Percentiles rank a stretch among this genome's conserved stretches.
Evolutionary conservation across 2,329 filamentous ascomycete species (phyloP).

Genomic region (Trichophyton simii): DNA sequence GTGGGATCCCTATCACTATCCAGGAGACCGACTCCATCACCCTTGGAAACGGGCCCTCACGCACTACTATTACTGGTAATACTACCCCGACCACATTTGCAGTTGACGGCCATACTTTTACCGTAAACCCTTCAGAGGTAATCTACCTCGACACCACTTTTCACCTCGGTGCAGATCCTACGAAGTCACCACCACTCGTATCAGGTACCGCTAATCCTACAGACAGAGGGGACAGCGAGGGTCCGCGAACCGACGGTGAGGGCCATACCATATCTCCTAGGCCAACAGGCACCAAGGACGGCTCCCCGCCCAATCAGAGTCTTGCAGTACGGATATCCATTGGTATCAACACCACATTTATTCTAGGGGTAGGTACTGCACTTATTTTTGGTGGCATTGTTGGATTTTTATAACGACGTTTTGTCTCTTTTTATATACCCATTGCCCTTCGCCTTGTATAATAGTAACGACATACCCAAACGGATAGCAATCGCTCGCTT

Average conservation of each 20-base stretch:
- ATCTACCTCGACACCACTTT: conserved; percentile 7
- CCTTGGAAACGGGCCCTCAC: conserved; percentile 2
- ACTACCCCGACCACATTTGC: conserved; percentile 6
- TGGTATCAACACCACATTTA: background rate
- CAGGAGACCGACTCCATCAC: background rate
- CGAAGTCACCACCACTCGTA: background rate
- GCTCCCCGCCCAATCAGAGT: background rate
- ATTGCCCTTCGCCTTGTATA: background rate
- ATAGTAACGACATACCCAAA: background rate
- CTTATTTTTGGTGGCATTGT: background rate
- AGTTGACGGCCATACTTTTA: conserved; percentile 5
- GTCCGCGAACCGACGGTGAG: background rate
- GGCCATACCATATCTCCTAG: background rate
- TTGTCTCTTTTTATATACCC: background rate
- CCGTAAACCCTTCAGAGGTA: conserved; percentile 9
- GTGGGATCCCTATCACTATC: conserved; percentile 7
- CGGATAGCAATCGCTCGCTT: background rate
- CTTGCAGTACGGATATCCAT: background rate
- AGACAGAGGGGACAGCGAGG: background rate
- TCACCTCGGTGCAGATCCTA: background rate
- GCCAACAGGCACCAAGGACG: background rate
- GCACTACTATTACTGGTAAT: conserved; percentile 5
- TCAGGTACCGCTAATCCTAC: background rate
- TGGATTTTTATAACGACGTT: background rate
- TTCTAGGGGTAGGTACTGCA: background rate